Evolutionary conservation across 495 filamentous ascomycete genomes (phyloP).

Genomic region (Penicillium canescens): DNA sequence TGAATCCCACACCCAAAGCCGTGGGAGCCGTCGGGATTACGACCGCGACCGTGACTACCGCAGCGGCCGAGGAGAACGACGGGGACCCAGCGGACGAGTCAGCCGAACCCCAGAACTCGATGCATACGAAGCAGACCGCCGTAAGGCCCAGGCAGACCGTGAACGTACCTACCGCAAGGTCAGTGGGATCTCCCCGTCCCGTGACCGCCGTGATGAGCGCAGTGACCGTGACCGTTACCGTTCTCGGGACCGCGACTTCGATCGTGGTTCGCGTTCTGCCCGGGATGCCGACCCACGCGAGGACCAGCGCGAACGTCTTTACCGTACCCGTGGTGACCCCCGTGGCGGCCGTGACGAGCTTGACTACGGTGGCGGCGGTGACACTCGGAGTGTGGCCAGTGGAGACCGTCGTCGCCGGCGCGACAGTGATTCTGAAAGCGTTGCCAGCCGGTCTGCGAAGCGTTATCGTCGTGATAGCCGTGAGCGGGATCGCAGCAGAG

Average conservation of each 20-base stretch:
- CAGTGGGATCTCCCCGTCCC: slow-evolving; percentile 58
- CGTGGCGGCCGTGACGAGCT: slow-evolving; percentile 76
- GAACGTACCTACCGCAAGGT: slow-evolving; percentile 84
- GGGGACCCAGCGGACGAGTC: slow-evolving; percentile 55
- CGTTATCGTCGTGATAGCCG: slow-evolving; percentile 47
- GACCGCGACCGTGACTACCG: slow-evolving; percentile 61
- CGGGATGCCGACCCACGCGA: slow-evolving; percentile 62
- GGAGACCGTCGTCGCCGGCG: slow-evolving; percentile 58
- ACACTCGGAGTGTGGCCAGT: slow-evolving; percentile 60
- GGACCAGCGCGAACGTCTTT: slow-evolving; percentile 80
- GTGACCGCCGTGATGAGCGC: slow-evolving; percentile 56
- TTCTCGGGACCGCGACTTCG: slow-evolving; percentile 57
- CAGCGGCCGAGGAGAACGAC: slow-evolving; percentile 54
- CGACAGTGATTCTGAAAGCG: slow-evolving; percentile 75
- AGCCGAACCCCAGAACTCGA: slow-evolving; percentile 83
- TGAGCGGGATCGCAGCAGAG: slow-evolving; percentile 53
- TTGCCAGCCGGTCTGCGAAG: slow-evolving; percentile 59
- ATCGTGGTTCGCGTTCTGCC: slow-evolving; percentile 27
- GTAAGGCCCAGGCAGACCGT: slow-evolving; percentile 81
- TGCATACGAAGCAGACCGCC: slow-evolving; percentile 84
- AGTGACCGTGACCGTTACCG: slow-evolving; percentile 52
- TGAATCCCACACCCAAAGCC: slow-evolving; percentile 54
- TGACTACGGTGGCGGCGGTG: slow-evolving; percentile 85
- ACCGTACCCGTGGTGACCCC: slow-evolving; percentile 76
- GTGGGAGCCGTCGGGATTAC: slow-evolving; percentile 38